Evolutionary conservation across 139 green algal species (phyloP).

Genomic region (Nannochloris sp.): DNA sequence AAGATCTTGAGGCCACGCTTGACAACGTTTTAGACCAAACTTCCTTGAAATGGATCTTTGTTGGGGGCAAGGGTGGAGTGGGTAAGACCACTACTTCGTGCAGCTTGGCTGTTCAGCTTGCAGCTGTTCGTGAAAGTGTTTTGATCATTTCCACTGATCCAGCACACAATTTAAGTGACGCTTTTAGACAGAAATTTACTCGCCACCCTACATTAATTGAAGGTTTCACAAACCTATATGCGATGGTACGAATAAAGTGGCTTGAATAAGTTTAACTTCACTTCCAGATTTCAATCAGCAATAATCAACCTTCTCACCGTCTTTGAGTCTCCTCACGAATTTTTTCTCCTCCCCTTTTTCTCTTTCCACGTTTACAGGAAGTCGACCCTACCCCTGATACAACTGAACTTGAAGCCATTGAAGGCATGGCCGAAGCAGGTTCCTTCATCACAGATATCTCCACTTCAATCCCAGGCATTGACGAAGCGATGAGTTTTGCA

Average conservation of each 20-base stretch:
- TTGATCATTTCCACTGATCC: constrained; percentile 96
- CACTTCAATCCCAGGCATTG: constrained; percentile 87
- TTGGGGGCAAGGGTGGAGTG: constrained; percentile 89
- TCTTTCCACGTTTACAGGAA: constrained; percentile 55
- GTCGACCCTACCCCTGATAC: constrained; percentile 82
- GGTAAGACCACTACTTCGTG: constrained; percentile 86
- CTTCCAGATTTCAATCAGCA: no score
- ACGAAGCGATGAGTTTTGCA: constrained; percentile 97
- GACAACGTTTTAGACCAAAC: constrained; percentile 82
- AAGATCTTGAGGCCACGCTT: constrained; percentile 66
- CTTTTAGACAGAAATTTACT: constrained; percentile 94
- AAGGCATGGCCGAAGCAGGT: constrained; percentile 7
- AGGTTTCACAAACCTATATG: constrained; percentile 88
- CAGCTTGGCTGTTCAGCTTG: constrained; percentile 81
- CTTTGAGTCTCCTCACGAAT: neutral
- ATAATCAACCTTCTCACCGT: no score
- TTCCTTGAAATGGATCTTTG: constrained; percentile 92
- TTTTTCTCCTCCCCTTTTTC: neutral
- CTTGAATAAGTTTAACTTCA: neutral
- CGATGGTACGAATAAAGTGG: constrained; percentile 69
- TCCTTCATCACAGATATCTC: constrained; percentile 80
- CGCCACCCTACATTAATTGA: constrained; percentile 69
- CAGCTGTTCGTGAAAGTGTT: constrained; percentile 66
- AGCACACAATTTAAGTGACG: constrained; percentile 93
- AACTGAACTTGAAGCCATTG: constrained; percentile 53